Base-by-base conservation (phyloP, 2,329 filamentous ascomycete genomes). In the Calonectria pauciramosa region DNA sequence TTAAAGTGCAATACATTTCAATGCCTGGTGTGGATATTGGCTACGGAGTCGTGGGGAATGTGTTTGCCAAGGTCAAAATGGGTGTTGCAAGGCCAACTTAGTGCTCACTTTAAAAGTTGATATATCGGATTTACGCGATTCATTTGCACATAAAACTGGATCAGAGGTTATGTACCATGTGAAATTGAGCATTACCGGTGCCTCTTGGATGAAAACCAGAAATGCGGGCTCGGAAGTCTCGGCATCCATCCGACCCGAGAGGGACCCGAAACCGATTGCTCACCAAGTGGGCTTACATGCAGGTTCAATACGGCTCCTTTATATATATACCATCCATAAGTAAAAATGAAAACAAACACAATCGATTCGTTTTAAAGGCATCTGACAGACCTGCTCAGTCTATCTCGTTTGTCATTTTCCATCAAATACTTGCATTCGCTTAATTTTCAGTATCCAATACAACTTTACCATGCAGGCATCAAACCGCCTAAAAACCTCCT, bases 401-500 rank as follows among this genome's bases (percentile, higher is more conserved):
- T 10, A 16, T 7, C 9, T 11, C n/a, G 6, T 16, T 26, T 28
- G n/a, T 5, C 13, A 26, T 51, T 26, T 32, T 14, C 4, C 28
- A 32, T 18, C 9, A 7, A 32, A 18, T 30, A n/a, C 32, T n/a
- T 54, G 6, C 6, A 20, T 26, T 23, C 4, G 4, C 2, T 13
- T 34, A 38, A 38, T 36, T 16, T 10, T 20, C 14, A 54, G 6
- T 10, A 9, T 11, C 18, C 7, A 9, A 7, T 32, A 51, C 5
- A 47, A 68, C 56, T 69, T 65, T 49, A 77, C 66, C 47, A 87
- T 89, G 86, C 80, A 86, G 70, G 79, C 82, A n/a, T 84, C 86
- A 66, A 90, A 89, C 79, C 85, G 84, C 67, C 82, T 92, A 73
- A 88, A 86, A 80, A 85, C 84, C 66, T 86, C 86, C 26, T 88